These are phyloP conservation scores for Yamadazyma atlantica DNA, from an alignment of 1,139 yeast species.

Conservation along the genomic window DNA sequence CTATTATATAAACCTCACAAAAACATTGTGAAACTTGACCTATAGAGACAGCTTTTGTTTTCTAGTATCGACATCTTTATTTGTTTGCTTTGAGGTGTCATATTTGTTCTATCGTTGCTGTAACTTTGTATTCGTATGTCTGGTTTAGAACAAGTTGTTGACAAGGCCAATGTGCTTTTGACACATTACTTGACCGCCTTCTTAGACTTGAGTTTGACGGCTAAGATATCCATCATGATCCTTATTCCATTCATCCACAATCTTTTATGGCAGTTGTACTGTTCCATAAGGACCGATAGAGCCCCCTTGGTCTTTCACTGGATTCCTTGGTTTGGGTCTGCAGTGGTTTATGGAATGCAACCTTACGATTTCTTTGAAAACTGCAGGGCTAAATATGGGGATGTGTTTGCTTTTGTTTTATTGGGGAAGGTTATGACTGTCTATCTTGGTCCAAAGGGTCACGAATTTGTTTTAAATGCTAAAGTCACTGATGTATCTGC, in stretches of 20 bases:
- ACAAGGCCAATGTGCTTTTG: conserved; percentile 17
- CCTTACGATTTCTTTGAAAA: conserved; percentile 86
- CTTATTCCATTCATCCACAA: conserved; percentile 58
- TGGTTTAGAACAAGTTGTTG: conserved; percentile 13
- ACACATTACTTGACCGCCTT: conserved; percentile 9
- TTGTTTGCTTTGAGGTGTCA: too few species aligned
- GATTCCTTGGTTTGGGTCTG: conserved; percentile 96
- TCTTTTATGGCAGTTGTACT: conserved; percentile 66
- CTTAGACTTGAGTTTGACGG: conserved; percentile 24
- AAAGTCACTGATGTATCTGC: conserved; percentile 90
- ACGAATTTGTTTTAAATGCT: conserved; percentile 92
- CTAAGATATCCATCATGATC: conserved; percentile 38
- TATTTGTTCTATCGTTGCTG: background rate
- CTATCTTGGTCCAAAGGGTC: conserved; percentile 95
- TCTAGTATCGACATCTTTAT: too few species aligned
- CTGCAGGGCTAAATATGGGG: conserved; percentile 83
- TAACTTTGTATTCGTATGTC: conserved; percentile 8
- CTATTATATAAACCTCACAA: background rate
- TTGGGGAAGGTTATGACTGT: conserved; percentile 95
- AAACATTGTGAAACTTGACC: too few species aligned
- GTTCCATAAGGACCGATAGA: conserved; percentile 72
- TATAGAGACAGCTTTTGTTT: too few species aligned
- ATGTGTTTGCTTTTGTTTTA: conserved; percentile 83
- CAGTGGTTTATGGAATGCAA: conserved; percentile 83
- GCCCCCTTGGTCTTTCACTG: conserved; percentile 90